A percentile compares a stretch with the other conserved stretches of the same genome.
phyloP scores from a whole-genome alignment of 352 stramenopile species.

The Pythium brachiatum region DNA sequence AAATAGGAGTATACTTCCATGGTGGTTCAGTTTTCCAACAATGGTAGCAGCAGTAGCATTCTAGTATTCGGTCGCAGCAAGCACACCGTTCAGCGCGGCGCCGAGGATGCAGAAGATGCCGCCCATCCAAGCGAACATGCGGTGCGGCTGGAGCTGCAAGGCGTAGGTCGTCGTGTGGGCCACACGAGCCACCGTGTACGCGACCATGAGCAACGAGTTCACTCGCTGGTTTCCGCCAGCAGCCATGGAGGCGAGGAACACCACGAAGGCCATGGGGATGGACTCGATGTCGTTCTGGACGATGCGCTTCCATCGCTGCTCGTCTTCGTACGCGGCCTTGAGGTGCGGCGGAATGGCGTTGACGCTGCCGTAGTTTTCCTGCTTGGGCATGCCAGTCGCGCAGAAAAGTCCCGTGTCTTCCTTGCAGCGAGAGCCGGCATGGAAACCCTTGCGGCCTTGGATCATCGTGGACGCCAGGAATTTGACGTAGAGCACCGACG shows the following conservation, averaged over 20 bases:
- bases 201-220: constrained; percentile 15
- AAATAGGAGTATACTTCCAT: too few species aligned
- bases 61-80: background rate
- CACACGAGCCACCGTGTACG: constrained; percentile 27
- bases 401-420: constrained; percentile 34
- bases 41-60: background rate
- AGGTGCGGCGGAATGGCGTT: constrained; percentile 1
- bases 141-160: constrained; percentile 7
- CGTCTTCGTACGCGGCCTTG: constrained; percentile 17
- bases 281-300: constrained; percentile 37
- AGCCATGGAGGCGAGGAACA: constrained; percentile 20
- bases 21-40: too few species aligned
- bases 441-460: constrained; percentile 43
- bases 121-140: constrained; percentile 22
- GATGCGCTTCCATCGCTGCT: constrained; percentile 35
- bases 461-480: constrained; percentile 47
- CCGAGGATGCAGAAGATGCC: constrained; percentile 25
- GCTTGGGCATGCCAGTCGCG: constrained; percentile 18
- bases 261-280: constrained; percentile 25
- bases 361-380: background rate
- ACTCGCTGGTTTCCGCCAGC: constrained; percentile 12
- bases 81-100: constrained; percentile 18
- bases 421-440: constrained; percentile 35
- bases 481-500: constrained; percentile 51
- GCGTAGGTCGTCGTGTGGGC: constrained; percentile 29